Evolutionary conservation across 208 protist species (phyloP), one percentile per base, ranked within the genome.

Genomic region (Acanthamoeba castellanii): DNA sequence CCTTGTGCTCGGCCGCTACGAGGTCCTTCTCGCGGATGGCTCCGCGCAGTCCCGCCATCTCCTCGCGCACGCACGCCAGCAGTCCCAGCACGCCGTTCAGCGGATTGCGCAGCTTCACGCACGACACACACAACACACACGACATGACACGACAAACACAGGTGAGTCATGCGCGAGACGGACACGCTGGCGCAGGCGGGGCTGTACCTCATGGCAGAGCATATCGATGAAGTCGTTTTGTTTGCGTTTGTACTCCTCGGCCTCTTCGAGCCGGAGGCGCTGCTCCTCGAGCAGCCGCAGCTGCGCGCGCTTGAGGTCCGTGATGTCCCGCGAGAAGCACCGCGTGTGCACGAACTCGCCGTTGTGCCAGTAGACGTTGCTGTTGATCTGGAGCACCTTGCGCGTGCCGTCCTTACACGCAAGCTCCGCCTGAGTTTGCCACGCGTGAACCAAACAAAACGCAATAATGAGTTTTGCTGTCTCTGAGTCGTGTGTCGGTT

Each of bases 301-400:
- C 47, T 85, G 78, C 25, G 47, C 78, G 25, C 78, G 78, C 78
- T 85, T 85, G 25, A 85, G 78, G 16, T 85, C 78, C 25, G 78
- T 85, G 45, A 85, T 85, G 78, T 85, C 78, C 16, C 78, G 37
- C 14, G 78, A 57, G 78, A 85, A 85, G 78, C 78, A 85, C 27
- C 78, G 78, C 27, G 78, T 85, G 78, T 85, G 78, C 16, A 85
- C 45, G 30, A 85, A 85, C 13, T 57, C 7, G 45, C 78, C 78
- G 47, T 27, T 85, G 13, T 22, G 4, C 78, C 78, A 85, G 47
- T 59, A 85, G 16, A 85, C 78, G 78, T 85, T 85, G 78, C 78
- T 85, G 78, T 85, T 85, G 37, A 85, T 85, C 22, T 85, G 78
- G 11, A 85, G 47, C 45, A 59, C 47, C n/a, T 85, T 85, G 45